Percentiles rank a stretch among this genome's conserved stretches.
phyloP scores from a whole-genome alignment of 1,284 basidiomycete genomes.

The Trametes sp. region DNA sequence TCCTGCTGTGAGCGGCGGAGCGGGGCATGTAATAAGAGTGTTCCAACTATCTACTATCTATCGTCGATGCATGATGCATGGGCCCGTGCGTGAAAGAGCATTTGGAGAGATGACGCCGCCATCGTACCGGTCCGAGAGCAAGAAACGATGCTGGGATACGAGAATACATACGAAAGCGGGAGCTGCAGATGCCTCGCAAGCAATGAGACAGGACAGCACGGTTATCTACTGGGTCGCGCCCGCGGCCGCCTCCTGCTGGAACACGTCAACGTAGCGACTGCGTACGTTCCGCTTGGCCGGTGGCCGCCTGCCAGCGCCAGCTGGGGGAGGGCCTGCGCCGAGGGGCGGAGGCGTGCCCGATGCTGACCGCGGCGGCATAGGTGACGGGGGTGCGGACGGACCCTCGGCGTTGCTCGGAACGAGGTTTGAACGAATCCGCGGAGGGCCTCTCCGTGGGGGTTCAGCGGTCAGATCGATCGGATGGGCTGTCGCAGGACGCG shows the following conservation, averaged over 20 bases:
- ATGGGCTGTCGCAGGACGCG: slow-evolving; percentile 61
- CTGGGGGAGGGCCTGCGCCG: slow-evolving; percentile 53
- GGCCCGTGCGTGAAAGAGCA: slow-evolving; percentile 20
- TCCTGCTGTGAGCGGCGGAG: slow-evolving; percentile 54
- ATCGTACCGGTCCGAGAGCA: slow-evolving; percentile 13
- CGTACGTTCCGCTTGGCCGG: slow-evolving; percentile 78
- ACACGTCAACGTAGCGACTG: slow-evolving; percentile 88
- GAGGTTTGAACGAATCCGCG: slow-evolving; percentile 71
- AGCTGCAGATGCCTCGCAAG: slow-evolving; percentile 1
- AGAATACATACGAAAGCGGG: slow-evolving; percentile 21
- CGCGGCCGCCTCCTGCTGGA: slow-evolving; percentile 59
- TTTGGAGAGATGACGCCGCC: slow-evolving; percentile 11
- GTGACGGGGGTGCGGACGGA: slow-evolving; percentile 37
- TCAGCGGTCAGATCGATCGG: slow-evolving; percentile 61
- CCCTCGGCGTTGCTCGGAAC: slow-evolving; percentile 56
- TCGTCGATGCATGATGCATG: slow-evolving; percentile 25
- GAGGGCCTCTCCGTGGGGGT: slow-evolving; percentile 55
- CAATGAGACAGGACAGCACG: slow-evolving; percentile 5
- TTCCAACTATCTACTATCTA: slow-evolving; percentile 33
- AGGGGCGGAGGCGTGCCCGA: slow-evolving; percentile 46
- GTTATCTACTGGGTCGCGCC: slow-evolving; percentile 28
- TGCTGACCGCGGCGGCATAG: slow-evolving; percentile 42
- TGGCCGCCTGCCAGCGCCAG: slow-evolving; percentile 64
- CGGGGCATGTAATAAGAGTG: slow-evolving; percentile 28
- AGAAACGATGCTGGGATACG: slow-evolving; percentile 13